These are phyloP conservation scores for Cadophora malorum DNA, from an alignment of 2,329 filamentous ascomycete species.

Conservation along the genomic window DNA sequence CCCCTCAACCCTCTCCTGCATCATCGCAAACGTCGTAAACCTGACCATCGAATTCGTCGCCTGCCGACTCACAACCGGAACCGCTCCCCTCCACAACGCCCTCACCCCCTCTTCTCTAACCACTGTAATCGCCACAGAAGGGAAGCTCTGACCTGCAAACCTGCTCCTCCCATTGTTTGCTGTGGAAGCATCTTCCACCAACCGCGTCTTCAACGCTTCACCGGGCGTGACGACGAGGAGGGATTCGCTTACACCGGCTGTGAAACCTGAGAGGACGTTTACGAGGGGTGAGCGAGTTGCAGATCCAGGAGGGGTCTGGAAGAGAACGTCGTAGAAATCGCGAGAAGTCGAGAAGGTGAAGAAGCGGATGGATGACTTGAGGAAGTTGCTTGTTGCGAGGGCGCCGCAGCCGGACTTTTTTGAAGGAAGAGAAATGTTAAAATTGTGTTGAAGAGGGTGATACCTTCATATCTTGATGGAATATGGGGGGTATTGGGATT, in stretches of 20 bases:
- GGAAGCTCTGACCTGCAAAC: no score
- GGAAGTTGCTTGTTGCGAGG: slow-evolving; percentile 19
- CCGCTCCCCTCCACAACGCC: slow-evolving; percentile 35
- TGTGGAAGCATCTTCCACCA: slow-evolving; percentile 36
- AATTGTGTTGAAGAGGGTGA: no score
- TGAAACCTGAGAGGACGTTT: slow-evolving; percentile 38
- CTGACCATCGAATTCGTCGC: slow-evolving; percentile 38
- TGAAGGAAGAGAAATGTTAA: no score
- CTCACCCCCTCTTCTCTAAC: slow-evolving; percentile 24
- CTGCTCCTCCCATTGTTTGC: no score
- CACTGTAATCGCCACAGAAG: no score
- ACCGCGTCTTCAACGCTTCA: slow-evolving; percentile 42
- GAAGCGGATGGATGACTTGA: slow-evolving; percentile 37
- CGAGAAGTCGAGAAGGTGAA: slow-evolving; percentile 35
- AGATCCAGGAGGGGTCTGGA: no score
- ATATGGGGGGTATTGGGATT: no score
- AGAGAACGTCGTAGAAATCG: no score
- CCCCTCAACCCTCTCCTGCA: slow-evolving; percentile 5
- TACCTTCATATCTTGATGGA: no score
- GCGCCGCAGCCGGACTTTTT: slow-evolving; percentile 24
- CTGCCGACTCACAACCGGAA: slow-evolving; percentile 38
- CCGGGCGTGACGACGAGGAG: slow-evolving; percentile 42
- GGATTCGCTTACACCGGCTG: slow-evolving; percentile 37
- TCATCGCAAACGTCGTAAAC: slow-evolving; percentile 29
- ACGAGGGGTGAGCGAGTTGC: background rate